Conservation (phyloP, 805 yeast species). For the Nakazawaea wickerhamii region DNA sequence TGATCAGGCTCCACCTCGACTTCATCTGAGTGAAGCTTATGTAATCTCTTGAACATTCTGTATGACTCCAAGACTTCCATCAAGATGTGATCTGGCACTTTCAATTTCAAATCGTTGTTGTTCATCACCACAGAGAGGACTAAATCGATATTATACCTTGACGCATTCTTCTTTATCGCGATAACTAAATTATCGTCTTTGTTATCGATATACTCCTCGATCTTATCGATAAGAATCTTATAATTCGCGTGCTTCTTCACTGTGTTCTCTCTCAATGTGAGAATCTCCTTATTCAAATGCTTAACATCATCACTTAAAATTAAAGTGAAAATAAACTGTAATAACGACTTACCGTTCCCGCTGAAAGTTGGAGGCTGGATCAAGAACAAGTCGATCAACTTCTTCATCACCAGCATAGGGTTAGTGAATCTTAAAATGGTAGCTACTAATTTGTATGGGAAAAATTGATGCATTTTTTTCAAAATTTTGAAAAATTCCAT, state of each 20-base stretch:
- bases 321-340: slow-evolving; percentile 71
- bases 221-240: slow-evolving; percentile 17
- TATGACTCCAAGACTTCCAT: slow-evolving; percentile 18
- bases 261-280: slow-evolving; percentile 37
- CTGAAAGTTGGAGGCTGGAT: slow-evolving; percentile 59
- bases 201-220: slow-evolving; percentile 24
- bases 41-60: slow-evolving; percentile 12
- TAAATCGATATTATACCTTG: slow-evolving; percentile 21
- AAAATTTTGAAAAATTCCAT: slow-evolving; percentile 69
- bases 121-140: slow-evolving; percentile 22
- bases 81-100: slow-evolving; percentile 14
- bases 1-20: slow-evolving; percentile 32
- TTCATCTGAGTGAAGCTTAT: slow-evolving; percentile 2
- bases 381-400: slow-evolving; percentile 74
- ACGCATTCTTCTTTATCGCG: slow-evolving; percentile 26
- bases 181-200: slow-evolving; percentile 22
- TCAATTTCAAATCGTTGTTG: slow-evolving; percentile 16
- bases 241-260: slow-evolving; percentile 17
- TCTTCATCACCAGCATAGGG: slow-evolving; percentile 78
- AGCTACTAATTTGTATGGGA: slow-evolving; percentile 77
- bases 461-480: slow-evolving; percentile 62
- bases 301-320: slow-evolving; percentile 70
- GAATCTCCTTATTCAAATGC: slow-evolving; percentile 50
- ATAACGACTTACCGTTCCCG: slow-evolving; percentile 44
- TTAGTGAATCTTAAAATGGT: slow-evolving; percentile 79